Evolutionary conservation across 495 filamentous ascomycete genomes (phyloP).

Genomic region (Jackrogersella minutella): DNA sequence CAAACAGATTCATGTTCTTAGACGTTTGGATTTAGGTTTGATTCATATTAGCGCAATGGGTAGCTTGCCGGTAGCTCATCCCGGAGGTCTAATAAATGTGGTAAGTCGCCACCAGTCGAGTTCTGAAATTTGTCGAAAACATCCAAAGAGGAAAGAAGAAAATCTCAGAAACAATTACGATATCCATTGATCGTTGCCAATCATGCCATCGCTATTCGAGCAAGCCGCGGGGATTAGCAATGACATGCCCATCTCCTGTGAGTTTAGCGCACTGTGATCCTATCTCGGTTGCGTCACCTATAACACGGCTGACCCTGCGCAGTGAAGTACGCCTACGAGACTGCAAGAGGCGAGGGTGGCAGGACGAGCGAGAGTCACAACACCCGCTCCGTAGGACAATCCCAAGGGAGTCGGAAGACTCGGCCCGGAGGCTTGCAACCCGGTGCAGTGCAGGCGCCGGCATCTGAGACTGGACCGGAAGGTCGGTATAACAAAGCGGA

Average conservation of each 20-base stretch:
- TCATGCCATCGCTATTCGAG: slow-evolving; percentile 21
- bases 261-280: neutral
- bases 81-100: neutral
- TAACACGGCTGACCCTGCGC: neutral
- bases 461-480: neutral
- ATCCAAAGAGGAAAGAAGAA: neutral
- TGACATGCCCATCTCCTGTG: slow-evolving; percentile 9
- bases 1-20: neutral
- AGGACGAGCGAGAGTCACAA: slow-evolving; percentile 10
- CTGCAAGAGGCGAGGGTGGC: neutral
- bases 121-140: neutral
- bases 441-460: neutral
- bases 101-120: neutral
- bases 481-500: neutral
- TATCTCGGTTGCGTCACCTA: neutral
- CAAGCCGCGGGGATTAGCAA: slow-evolving; percentile 6
- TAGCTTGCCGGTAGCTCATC: no score
- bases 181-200: neutral
- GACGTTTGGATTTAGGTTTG: no score
- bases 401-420: slow-evolving; percentile 6
- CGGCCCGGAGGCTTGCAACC: neutral
- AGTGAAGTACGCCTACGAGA: slow-evolving; percentile 21
- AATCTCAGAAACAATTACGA: neutral
- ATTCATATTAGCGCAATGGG: no score
- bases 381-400: neutral